Conservation (phyloP, 2,329 filamentous ascomycete species). For the Cordyceps fumosorosea region DNA sequence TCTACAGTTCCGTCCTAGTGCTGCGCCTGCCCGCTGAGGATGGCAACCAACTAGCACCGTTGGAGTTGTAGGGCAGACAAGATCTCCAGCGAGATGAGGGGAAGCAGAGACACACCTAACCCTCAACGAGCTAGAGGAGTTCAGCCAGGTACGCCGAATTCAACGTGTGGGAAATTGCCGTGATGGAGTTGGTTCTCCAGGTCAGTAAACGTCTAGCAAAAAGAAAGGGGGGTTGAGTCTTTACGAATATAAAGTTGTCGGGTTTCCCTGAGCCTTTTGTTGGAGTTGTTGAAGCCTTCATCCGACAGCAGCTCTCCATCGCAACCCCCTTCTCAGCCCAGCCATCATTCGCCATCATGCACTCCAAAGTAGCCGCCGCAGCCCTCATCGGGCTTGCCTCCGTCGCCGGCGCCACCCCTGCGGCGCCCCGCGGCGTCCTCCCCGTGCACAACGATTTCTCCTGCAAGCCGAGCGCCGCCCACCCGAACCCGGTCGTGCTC, state of each 20-base stretch:
- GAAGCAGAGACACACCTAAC: background rate
- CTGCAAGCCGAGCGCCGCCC: slow-evolving; percentile 12
- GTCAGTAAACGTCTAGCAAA: background rate
- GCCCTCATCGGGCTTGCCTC: background rate
- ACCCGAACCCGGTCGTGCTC: slow-evolving; percentile 19
- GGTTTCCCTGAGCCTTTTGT: background rate
- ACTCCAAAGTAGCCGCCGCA: background rate
- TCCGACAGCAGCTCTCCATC: background rate
- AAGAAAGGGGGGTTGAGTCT: background rate
- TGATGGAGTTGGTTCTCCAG: background rate
- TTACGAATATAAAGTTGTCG: background rate
- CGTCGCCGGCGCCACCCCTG: background rate
- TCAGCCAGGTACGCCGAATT: background rate
- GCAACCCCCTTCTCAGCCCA: background rate
- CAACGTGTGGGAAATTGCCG: background rate
- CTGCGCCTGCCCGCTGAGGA: background rate
- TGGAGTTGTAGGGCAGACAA: background rate
- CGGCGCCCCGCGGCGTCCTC: background rate
- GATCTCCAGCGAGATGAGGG: slow-evolving; percentile 11
- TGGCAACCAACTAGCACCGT: background rate
- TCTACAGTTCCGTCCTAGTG: background rate
- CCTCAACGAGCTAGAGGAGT: background rate
- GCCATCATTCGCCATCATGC: background rate
- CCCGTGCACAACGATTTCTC: slow-evolving; percentile 16
- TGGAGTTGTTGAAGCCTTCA: no score